Percentiles rank a stretch among this genome's conserved stretches.
phyloP scores from a whole-genome alignment of 129 eudicot genomes.

The Rutidosis leptorrhynchoides region DNA sequence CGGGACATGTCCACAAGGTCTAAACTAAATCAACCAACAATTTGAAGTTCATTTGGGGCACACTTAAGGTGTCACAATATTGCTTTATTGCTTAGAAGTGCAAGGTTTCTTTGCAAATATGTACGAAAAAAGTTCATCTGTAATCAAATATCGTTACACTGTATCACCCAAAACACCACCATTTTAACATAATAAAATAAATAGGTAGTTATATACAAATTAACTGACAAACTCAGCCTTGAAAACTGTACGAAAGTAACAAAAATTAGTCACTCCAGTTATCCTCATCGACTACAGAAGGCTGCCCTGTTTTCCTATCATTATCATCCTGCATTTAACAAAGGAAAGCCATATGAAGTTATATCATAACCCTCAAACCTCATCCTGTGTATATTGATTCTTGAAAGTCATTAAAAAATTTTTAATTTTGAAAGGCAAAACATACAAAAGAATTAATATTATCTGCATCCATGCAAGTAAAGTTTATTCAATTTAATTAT shows the following conservation, averaged over 20 bases:
- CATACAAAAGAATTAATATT: background rate
- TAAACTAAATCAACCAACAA: background rate
- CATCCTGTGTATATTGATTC: background rate
- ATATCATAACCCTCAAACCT: background rate
- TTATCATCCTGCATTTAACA: conserved; percentile 52
- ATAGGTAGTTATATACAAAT: conserved; percentile 16
- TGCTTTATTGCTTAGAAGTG: background rate
- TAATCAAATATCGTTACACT: background rate
- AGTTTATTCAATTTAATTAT: too few relatives aligned
- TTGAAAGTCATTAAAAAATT: background rate
- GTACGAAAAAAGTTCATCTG: background rate
- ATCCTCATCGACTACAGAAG: conserved; percentile 58
- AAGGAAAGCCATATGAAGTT: background rate
- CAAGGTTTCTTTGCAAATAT: background rate
- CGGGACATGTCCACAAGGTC: background rate
- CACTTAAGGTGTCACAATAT: background rate
- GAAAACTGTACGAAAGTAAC: conserved; percentile 2
- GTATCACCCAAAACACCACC: background rate
- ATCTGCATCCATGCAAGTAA: background rate
- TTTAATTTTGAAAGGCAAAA: background rate
- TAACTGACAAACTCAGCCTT: background rate
- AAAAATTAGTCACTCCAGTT: conserved; percentile 81
- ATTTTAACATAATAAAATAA: background rate
- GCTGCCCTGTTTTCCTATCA: conserved; percentile 39
- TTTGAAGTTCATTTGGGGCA: background rate